Evolutionary conservation across 768 basidiomycete genomes (phyloP).

Genomic region (Serpula lacrymans): DNA sequence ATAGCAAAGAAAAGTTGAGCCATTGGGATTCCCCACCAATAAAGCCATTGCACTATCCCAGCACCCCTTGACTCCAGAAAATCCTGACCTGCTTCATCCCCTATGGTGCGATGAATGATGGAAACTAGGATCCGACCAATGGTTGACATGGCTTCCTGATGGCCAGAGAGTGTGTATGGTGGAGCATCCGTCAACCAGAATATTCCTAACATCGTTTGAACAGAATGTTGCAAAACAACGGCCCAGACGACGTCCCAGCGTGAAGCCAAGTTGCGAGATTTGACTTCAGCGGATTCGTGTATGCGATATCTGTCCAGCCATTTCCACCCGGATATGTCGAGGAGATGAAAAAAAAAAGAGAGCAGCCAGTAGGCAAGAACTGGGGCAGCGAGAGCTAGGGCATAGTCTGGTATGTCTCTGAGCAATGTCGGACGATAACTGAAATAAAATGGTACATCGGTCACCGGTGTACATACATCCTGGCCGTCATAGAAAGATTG

Average conservation of each 20-base stretch:
- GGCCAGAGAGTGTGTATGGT: slow-evolving; percentile 28
- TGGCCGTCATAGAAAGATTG: slow-evolving; percentile 28
- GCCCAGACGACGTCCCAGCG: slow-evolving; percentile 69
- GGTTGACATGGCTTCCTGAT: slow-evolving; percentile 41
- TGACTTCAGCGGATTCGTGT: slow-evolving; percentile 82
- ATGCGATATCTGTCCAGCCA: slow-evolving; percentile 84
- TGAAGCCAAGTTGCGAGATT: slow-evolving; percentile 69
- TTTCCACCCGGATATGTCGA: slow-evolving; percentile 76
- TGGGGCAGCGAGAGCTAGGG: slow-evolving; percentile 70
- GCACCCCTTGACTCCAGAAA: slow-evolving; percentile 36
- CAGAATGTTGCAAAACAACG: slow-evolving; percentile 79
- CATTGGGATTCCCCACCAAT: slow-evolving; percentile 91
- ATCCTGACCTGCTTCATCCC: slow-evolving; percentile 34
- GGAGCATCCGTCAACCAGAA: slow-evolving; percentile 55
- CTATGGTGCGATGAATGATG: slow-evolving; percentile 36
- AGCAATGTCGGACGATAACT: slow-evolving; percentile 44
- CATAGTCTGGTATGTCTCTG: slow-evolving; percentile 61
- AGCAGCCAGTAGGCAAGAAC: slow-evolving; percentile 81
- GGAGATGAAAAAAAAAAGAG: slow-evolving; percentile 74
- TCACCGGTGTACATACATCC: slow-evolving; percentile 32
- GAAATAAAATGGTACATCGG: slow-evolving; percentile 55
- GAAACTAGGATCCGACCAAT: slow-evolving; percentile 39
- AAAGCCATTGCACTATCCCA: slow-evolving; percentile 58
- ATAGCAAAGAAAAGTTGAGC: slow-evolving; percentile 74
- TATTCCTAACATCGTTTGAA: slow-evolving; percentile 78